Evolutionary conservation across 2,329 filamentous ascomycete species (phyloP).

Genomic region (Madurella fahalii): DNA sequence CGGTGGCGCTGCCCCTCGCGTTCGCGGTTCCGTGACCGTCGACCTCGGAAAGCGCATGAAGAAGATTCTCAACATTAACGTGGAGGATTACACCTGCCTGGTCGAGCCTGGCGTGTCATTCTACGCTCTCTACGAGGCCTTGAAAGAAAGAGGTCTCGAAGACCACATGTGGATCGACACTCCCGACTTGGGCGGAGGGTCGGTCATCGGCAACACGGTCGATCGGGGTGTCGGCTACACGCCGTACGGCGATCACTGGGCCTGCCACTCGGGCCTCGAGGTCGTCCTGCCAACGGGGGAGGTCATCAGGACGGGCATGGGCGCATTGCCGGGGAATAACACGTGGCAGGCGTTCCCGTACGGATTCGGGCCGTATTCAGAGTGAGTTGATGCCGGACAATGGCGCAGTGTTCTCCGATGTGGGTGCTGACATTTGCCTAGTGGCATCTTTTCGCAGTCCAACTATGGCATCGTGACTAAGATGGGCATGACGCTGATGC

Average conservation of each 20-base stretch:
- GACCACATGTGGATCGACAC: conserved; percentile 40
- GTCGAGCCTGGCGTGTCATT: conserved; percentile 55
- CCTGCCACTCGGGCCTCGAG: conserved; percentile 42
- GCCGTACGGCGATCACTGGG: conserved; percentile 40
- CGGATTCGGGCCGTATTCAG: conserved; percentile 39
- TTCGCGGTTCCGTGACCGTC: conserved; percentile 46
- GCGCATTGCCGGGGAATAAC: conserved; percentile 40
- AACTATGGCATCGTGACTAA: conserved; percentile 53
- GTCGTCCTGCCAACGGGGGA: conserved; percentile 44
- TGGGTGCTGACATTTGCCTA: background rate
- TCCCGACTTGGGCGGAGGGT: conserved; percentile 40
- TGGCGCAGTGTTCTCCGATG: background rate
- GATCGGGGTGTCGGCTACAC: conserved; percentile 30
- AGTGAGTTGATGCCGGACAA: conserved; percentile 19
- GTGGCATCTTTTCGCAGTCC: conserved; percentile 48
- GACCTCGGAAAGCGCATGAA: conserved; percentile 52
- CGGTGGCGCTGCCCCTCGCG: conserved; percentile 49
- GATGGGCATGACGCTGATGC: conserved; percentile 47
- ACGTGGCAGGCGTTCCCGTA: conserved; percentile 39
- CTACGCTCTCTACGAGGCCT: conserved; percentile 46
- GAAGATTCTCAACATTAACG: conserved; percentile 49
- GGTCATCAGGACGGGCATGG: conserved; percentile 46
- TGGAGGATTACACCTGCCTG: conserved; percentile 46
- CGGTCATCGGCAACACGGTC: conserved; percentile 34
- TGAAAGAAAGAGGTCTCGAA: conserved; percentile 38